Evolutionary conservation across 176 grass and related monocot species (phyloP).

Genomic region (Phyllostachys edulis): DNA sequence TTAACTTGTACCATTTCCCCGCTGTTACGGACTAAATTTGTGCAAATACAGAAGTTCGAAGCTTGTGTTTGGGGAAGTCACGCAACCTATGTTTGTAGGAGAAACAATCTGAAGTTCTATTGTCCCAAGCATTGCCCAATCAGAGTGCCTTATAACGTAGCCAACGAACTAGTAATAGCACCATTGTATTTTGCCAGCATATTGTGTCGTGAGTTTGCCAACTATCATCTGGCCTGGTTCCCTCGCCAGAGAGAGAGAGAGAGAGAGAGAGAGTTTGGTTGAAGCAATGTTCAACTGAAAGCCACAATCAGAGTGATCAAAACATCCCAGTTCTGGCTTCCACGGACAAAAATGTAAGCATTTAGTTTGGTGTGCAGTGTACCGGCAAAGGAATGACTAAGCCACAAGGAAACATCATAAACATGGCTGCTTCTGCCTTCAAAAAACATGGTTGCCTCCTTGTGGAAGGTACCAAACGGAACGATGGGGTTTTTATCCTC

Average conservation of each 20-base stretch:
- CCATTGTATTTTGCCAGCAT: neutral
- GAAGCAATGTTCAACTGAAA: neutral
- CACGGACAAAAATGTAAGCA: neutral
- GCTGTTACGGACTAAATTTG: neutral
- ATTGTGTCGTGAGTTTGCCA: neutral
- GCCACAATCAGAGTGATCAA: neutral
- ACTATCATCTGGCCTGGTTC: neutral
- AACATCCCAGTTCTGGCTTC: neutral
- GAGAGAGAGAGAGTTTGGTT: too few species aligned
- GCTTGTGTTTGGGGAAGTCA: neutral
- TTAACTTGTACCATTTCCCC: neutral
- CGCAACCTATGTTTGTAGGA: neutral
- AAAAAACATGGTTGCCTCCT: too few species aligned
- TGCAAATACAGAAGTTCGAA: neutral
- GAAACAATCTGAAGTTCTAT: neutral
- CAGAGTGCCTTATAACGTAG: neutral
- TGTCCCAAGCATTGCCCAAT: neutral
- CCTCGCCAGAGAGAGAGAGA: too few species aligned
- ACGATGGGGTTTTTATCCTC: neutral
- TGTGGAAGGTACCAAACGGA: neutral
- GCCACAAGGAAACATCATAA: too few species aligned
- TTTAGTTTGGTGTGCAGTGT: neutral
- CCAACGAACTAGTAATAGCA: neutral
- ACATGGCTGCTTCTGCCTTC: too few species aligned
- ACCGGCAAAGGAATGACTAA: too few species aligned